Percentiles rank a stretch among this genome's conserved stretches.
Evolutionary conservation across 176 grass and related monocot genomes (phyloP).

Genomic region (Cenchrus purpureus): DNA sequence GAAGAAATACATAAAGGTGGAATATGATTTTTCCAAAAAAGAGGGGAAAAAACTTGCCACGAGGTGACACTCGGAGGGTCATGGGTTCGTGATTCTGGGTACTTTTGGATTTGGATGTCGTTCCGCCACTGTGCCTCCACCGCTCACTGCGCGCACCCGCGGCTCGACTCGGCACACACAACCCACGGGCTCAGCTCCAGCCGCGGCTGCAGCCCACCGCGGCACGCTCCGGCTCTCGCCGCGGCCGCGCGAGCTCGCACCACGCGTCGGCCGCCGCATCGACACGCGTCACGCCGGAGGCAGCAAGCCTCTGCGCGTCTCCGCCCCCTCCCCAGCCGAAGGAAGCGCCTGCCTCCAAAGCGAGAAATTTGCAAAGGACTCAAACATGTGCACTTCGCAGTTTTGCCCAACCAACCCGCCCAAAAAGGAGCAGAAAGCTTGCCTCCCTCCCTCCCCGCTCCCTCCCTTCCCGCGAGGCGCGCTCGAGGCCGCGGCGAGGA

Average conservation of each 20-base stretch:
- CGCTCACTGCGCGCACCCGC: neutral
- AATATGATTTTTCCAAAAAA: too few species aligned
- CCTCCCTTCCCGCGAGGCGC: neutral
- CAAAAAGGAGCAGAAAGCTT: slow-evolving; percentile 1
- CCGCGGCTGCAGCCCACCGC: neutral
- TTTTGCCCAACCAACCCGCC: neutral
- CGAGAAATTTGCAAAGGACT: neutral
- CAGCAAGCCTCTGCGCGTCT: neutral
- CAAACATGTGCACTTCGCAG: too few species aligned
- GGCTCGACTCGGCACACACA: neutral
- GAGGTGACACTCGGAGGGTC: too few species aligned
- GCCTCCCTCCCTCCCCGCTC: neutral
- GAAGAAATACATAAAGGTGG: too few species aligned
- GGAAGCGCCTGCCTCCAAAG: slow-evolving; percentile 49
- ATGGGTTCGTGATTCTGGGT: neutral
- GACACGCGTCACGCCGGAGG: slow-evolving; percentile 30
- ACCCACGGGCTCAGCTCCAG: neutral
- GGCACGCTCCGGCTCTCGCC: slow-evolving; percentile 6
- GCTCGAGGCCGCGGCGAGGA: slow-evolving; percentile 11
- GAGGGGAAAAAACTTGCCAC: too few species aligned
- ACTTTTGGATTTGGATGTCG: neutral
- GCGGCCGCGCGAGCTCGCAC: slow-evolving; percentile 5
- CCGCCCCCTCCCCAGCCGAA: slow-evolving; percentile 4
- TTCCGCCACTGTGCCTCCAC: neutral
- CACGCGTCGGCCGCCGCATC: slow-evolving; percentile 38